phyloP scores from a whole-genome alignment of 192 early-diverging fungal genomes.

The Linnemannia hyalina region DNA sequence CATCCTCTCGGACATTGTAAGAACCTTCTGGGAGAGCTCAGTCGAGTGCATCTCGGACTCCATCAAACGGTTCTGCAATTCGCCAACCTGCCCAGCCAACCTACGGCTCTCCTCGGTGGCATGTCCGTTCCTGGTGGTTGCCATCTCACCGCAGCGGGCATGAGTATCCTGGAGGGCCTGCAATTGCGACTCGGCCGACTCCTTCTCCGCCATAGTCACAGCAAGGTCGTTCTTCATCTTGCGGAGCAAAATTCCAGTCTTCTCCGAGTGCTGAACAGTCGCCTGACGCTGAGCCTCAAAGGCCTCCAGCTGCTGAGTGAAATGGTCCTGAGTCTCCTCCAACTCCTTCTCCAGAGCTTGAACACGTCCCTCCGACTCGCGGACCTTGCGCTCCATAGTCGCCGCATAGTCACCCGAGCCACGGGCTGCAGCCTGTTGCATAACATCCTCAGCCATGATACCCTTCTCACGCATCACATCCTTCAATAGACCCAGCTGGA shows the following conservation, averaged over 20 bases:
- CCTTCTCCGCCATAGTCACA: constrained; percentile 37
- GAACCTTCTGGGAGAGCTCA: constrained; percentile 37
- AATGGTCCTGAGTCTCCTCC: constrained; percentile 33
- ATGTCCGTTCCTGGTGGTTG: neutral
- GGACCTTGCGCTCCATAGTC: constrained; percentile 30
- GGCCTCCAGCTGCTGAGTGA: constrained; percentile 27
- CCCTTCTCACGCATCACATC: constrained; percentile 64
- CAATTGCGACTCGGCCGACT: constrained; percentile 11
- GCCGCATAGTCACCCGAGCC: constrained; percentile 35
- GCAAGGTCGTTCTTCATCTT: constrained; percentile 48
- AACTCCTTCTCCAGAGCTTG: constrained; percentile 31
- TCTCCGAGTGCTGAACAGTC: constrained; percentile 47
- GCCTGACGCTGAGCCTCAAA: constrained; percentile 43
- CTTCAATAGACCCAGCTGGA: constrained; percentile 65
- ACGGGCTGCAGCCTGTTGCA: constrained; percentile 36
- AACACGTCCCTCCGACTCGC: constrained; percentile 25
- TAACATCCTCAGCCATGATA: constrained; percentile 55
- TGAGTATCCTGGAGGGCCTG: constrained; percentile 18
- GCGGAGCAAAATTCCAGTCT: constrained; percentile 27
- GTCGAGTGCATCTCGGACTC: constrained; percentile 41
- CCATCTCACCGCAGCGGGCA: constrained; percentile 14
- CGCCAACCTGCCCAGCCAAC: neutral
- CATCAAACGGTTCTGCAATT: constrained; percentile 22
- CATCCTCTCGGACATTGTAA: constrained; percentile 33
- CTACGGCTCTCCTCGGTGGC: constrained; percentile 33